Evolutionary conservation across 139 green algal genomes (phyloP), one percentile per base, ranked within the genome.

Genomic region (Picochlorum sp.): DNA sequence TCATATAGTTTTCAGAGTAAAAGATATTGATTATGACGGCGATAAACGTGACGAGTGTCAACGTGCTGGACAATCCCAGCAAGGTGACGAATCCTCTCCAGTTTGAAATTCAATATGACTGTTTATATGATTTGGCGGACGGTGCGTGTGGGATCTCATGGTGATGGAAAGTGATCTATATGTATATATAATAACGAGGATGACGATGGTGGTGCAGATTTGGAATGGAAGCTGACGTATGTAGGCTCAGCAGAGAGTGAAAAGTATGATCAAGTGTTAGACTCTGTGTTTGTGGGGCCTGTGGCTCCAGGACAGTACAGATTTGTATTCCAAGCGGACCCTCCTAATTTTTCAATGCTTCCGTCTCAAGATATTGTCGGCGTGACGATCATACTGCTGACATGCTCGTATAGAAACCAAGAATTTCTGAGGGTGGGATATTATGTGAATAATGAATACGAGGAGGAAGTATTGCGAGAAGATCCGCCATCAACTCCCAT

Each of bases 41-140:
- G 4, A 83, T 96, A 26, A 93, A 86, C 66, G 79, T 98, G 18
- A 86, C 82, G 0, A 64, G 74, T 6, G 91, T 98, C 0, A 66
- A 82, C 28, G 86, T 97, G 11, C 71, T 94, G 30, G 83, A 92
- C 72, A 97, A 98, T 62, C 91, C 90, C 4, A 76, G 78, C 4
- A 34, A 68, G 2, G 96, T 95, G 65, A 72, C 58, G 3, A 86
- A 88, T 41, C 85, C 87, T 0, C 76, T 98, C 2, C 80, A 95
- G 47, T 93, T 98, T 64, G 89, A 97, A 52, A 96, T 98, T 15
- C 82, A 91, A 68, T 98, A 98, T 62, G 90, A 98, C 61, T 97
- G 90, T 76, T 45, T 95, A 7, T 74, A 67, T 16, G 56, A 76
- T 18, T 69, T 97, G 6, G 24, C 84, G 28, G 73, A 95, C 11